Conservation (phyloP, 2,329 filamentous ascomycete genomes). For the Aspergillus sp. region DNA sequence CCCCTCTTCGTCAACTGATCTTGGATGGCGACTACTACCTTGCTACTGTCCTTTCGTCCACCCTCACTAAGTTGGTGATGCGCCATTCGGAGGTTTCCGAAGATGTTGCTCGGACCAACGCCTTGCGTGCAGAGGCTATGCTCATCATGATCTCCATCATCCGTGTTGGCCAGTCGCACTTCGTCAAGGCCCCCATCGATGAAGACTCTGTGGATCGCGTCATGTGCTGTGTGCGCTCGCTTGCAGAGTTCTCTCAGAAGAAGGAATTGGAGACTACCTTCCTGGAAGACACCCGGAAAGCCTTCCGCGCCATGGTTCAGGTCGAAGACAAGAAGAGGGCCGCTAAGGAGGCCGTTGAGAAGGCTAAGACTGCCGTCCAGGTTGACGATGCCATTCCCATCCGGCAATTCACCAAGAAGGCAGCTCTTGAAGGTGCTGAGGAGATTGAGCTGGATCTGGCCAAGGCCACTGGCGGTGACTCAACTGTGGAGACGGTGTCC, state of each 20-base stretch:
- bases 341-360: conserved; percentile 90
- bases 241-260: conserved; percentile 85
- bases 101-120: conserved; percentile 85
- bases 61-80: conserved; percentile 96
- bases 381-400: conserved; percentile 94
- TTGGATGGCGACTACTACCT: conserved; percentile 97
- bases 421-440: conserved; percentile 75
- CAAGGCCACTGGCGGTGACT: conserved; percentile 89
- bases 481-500: conserved; percentile 77
- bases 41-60: conserved; percentile 91
- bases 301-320: conserved; percentile 95
- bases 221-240: conserved; percentile 92
- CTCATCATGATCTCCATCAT: conserved; percentile 99
- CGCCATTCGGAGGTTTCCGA: conserved; percentile 90
- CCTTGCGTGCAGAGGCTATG: conserved; percentile 94
- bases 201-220: conserved; percentile 98
- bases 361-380: conserved; percentile 90
- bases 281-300: conserved; percentile 90
- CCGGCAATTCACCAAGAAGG: conserved; percentile 90
- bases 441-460: conserved; percentile 88
- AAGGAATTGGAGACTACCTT: conserved; percentile 92
- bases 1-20: conserved; percentile 89
- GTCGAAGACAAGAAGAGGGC: conserved; percentile 96
- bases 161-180: conserved; percentile 96
- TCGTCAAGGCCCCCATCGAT: conserved; percentile 95